Conservation (phyloP, 176 grass and related monocot species). For the Musa itinerans region DNA sequence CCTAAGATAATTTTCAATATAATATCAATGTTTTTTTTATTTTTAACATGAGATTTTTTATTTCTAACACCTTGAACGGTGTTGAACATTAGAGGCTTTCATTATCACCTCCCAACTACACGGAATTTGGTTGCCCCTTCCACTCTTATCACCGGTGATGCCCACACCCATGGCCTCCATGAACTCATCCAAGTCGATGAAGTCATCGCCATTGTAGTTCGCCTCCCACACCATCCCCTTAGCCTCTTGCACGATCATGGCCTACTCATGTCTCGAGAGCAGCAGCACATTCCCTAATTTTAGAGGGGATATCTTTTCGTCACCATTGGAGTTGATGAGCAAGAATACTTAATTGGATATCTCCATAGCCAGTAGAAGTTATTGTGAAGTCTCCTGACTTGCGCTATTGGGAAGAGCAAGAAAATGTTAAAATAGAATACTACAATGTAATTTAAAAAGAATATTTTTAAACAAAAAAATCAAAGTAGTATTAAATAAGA, state of each 20-base stretch:
- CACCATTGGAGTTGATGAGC: conserved; percentile 2
- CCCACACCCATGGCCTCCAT: conserved; percentile 14
- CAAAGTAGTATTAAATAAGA: too few species aligned
- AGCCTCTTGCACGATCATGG: background rate
- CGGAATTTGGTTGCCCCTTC: too few species aligned
- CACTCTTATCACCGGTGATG: too few species aligned
- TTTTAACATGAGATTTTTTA: too few species aligned
- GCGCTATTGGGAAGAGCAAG: too few species aligned
- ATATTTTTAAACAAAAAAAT: too few species aligned
- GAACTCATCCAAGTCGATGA: conserved; percentile 24
- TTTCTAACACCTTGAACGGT: background rate
- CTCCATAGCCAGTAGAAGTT: too few species aligned
- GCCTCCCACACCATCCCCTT: conserved; percentile 1
- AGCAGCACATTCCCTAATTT: background rate
- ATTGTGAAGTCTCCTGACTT: background rate
- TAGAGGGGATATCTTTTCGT: background rate
- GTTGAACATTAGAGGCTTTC: conserved; percentile 23
- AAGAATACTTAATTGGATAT: too few species aligned
- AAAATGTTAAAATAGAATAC: too few species aligned
- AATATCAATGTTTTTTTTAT: too few species aligned
- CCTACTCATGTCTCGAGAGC: background rate
- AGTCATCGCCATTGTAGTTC: background rate
- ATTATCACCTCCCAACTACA: background rate
- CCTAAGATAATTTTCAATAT: too few species aligned
- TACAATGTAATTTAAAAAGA: too few species aligned